Base-by-base conservation (phyloP, 768 basidiomycete genomes). In the Hypholoma sublateritium region DNA sequence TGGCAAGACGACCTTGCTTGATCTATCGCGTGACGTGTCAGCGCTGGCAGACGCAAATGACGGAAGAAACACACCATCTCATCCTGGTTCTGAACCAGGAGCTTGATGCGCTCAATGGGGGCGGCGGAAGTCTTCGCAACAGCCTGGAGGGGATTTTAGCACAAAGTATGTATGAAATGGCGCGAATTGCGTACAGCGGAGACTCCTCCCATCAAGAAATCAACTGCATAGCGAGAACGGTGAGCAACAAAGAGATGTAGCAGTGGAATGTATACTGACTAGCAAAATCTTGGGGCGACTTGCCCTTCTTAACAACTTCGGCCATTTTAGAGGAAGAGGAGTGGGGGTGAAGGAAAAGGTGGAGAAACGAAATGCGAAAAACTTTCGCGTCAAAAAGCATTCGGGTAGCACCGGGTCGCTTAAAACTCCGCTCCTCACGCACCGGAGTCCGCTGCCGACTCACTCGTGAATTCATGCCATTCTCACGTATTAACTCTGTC, bases 41-140 rank as follows among this genome's bases (percentile, higher is more conserved):
- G 51, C 19, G 43, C 34, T 53, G 48, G 61, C 45, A 24, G 49
- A 58, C 45, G 50, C 5, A 19, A 43, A 25, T 52, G 39, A 22
- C 12, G 22, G 37, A 49, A 41, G 53, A 55, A n/a, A 72, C 77
- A 3, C n/a, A 87, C 90, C 97, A 98, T 99, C 83, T 98, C 97
- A 85, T 95, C 96, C 87, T 98, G 96, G 80, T 97, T 98, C 79
- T 98, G 93, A 59, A 96, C 89, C 72, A 96, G 79, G 69, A 98
- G 88, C 83, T 99, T 99, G 79, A 99, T 96, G 72, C 97, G 95
- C 86, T 98, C 97, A 70, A 99, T 99, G 77, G 97, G 97, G 62
- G 97, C 97, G 67, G 97, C 97, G 64, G 91, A 91, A 64, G 97
- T 98, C 86, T 99, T 99, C 55, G 97, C 91, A 74, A 98, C 93